These are phyloP conservation scores for Endoconidiophora polonica DNA, from an alignment of 2,329 filamentous ascomycete genomes.

Conservation along the genomic window DNA sequence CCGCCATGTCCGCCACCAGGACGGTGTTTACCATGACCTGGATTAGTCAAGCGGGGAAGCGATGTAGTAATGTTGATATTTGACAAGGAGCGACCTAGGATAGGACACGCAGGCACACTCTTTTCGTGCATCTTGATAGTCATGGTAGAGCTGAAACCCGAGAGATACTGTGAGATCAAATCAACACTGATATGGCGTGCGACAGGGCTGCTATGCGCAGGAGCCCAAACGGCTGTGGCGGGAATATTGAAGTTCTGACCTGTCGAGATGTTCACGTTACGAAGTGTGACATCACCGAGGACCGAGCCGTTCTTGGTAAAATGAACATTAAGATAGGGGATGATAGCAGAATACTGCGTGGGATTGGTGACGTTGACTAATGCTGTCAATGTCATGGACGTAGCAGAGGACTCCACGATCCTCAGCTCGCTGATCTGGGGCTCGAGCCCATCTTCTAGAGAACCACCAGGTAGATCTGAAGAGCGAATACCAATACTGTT, in stretches of 20 bases:
- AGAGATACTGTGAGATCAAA: constrained; percentile 72
- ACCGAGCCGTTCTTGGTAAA: constrained; percentile 56
- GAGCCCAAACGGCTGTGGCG: constrained; percentile 60
- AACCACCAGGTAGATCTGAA: constrained; percentile 21
- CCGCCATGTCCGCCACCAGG: not conserved
- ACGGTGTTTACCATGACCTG: constrained; percentile 20
- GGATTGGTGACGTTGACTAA: constrained; percentile 77
- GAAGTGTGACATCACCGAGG: constrained; percentile 57
- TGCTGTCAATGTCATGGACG: constrained; percentile 54
- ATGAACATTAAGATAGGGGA: constrained; percentile 69
- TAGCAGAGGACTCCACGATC: constrained; percentile 54
- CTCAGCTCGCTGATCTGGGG: constrained; percentile 56
- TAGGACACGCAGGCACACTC: constrained; percentile 58
- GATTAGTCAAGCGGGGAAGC: constrained; percentile 49
- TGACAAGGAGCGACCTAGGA: constrained; percentile 56
- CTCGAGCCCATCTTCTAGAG: constrained; percentile 26
- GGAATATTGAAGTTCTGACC: constrained; percentile 57
- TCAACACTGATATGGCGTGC: constrained; percentile 49
- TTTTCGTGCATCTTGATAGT: constrained; percentile 53
- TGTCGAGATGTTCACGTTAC: constrained; percentile 43
- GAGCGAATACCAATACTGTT: not conserved
- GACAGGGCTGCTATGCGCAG: constrained; percentile 40
- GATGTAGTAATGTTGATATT: constrained; percentile 53
- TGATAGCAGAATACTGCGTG: constrained; percentile 62
- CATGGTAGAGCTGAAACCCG: constrained; percentile 70